Conservation (phyloP, 768 basidiomycete species). For the Boletus rubropictus region DNA sequence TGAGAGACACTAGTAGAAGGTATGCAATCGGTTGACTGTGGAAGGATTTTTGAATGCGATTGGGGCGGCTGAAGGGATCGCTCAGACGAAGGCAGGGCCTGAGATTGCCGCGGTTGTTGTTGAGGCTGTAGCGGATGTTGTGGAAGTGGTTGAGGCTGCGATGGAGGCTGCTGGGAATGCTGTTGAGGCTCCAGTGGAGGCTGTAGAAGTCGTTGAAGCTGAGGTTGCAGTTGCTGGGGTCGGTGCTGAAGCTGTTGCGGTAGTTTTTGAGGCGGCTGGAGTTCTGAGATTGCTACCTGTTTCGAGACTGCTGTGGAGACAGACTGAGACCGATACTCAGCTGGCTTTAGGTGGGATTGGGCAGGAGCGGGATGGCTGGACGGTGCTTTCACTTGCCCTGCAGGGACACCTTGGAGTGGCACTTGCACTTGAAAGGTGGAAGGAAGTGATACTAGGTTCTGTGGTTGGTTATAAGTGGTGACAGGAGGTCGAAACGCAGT, state of each 20-base stretch:
- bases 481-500: neutral
- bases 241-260: constrained; percentile 3
- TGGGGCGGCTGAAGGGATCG: constrained; percentile 1
- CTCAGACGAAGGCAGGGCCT: neutral
- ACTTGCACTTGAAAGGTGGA: constrained; percentile 4
- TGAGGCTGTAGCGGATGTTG: neutral
- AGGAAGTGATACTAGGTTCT: neutral
- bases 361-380: neutral
- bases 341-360: neutral
- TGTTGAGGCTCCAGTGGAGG: neutral
- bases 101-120: neutral
- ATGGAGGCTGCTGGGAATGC: neutral
- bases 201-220: constrained; percentile 2
- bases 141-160: neutral
- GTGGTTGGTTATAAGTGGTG: constrained; percentile 1
- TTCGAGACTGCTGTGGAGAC: neutral
- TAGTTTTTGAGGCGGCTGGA: neutral
- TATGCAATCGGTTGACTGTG: neutral
- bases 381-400: neutral
- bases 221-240: neutral
- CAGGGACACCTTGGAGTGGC: constrained; percentile 1
- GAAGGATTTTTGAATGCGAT: neutral
- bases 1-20: constrained; percentile 1
- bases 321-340: constrained; percentile 2
- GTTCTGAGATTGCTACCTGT: neutral